These are phyloP conservation scores for Fusarium albosuccineum DNA, from an alignment of 2,329 filamentous ascomycete species.

Conservation along the genomic window DNA sequence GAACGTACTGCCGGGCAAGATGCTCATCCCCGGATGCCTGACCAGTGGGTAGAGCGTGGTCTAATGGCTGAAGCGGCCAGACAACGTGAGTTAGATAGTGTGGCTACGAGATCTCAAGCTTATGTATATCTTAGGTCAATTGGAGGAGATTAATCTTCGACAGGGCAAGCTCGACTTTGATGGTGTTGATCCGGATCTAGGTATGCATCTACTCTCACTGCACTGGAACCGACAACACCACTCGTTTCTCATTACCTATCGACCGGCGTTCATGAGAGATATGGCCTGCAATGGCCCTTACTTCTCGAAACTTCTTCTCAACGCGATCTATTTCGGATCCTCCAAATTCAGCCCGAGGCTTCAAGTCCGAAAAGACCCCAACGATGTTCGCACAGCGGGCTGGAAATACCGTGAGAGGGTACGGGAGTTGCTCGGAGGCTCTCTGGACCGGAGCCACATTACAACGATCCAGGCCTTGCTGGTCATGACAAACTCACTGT, in stretches of 20 bases:
- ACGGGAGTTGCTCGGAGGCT: slow-evolving; percentile 59
- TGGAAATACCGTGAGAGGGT: slow-evolving; percentile 62
- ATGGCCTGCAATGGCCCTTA: no score
- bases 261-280: no score
- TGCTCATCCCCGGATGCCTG: slow-evolving; percentile 45
- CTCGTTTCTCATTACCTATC: no score
- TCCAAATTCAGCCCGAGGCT: slow-evolving; percentile 60
- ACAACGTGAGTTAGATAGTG: slow-evolving; percentile 45
- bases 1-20: slow-evolving; percentile 41
- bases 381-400: slow-evolving; percentile 62
- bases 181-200: no score
- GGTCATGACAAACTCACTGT: slow-evolving; percentile 64
- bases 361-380: slow-evolving; percentile 59
- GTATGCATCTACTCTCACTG: no score
- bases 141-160: slow-evolving; percentile 62
- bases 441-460: slow-evolving; percentile 62
- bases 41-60: slow-evolving; percentile 59
- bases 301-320: no score
- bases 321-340: slow-evolving; percentile 1
- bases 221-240: no score
- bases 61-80: slow-evolving; percentile 47
- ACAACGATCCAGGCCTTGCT: slow-evolving; percentile 68
- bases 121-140: slow-evolving; percentile 52
- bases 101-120: background rate
- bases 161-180: slow-evolving; percentile 53